phyloP scores from a whole-genome alignment of 148 eudicot genomes.

The Camellia lanceoleosa region DNA sequence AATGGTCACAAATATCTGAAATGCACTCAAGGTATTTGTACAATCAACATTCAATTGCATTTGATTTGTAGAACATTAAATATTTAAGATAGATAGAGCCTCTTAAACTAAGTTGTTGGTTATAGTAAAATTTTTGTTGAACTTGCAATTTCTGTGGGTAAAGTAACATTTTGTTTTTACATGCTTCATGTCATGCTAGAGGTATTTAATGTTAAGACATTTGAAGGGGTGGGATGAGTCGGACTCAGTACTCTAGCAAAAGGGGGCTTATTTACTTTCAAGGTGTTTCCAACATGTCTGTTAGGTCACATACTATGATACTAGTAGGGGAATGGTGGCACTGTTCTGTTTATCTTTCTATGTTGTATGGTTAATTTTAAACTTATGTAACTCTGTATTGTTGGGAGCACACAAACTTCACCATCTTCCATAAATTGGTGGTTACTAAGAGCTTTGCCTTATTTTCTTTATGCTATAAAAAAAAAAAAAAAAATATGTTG shows the following conservation, averaged over 20 bases:
- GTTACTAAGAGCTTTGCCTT: neutral
- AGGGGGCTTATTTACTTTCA: no score
- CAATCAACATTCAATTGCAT: conserved; percentile 1
- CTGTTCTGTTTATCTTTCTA: no score
- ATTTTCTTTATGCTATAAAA: neutral
- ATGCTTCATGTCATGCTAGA: no score
- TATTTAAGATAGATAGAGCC: neutral
- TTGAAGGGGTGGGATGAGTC: neutral
- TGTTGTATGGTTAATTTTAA: no score
- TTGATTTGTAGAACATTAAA: neutral
- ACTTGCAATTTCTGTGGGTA: no score
- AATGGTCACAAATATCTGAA: conserved; percentile 65
- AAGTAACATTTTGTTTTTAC: no score
- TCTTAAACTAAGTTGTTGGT: neutral
- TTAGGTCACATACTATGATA: neutral
- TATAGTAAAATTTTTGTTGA: neutral
- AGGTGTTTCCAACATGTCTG: no score
- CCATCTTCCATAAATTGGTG: neutral
- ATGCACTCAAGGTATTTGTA: conserved; percentile 68
- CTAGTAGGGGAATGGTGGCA: neutral
- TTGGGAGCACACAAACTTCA: neutral
- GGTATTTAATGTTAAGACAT: neutral
- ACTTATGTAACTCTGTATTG: neutral
- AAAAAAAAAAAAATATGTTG: neutral
- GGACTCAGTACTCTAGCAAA: neutral